Evolutionary conservation across 257 asterid species (phyloP), one percentile per base, ranked within the genome.

Genomic region (Fraxinus quadrangulata): DNA sequence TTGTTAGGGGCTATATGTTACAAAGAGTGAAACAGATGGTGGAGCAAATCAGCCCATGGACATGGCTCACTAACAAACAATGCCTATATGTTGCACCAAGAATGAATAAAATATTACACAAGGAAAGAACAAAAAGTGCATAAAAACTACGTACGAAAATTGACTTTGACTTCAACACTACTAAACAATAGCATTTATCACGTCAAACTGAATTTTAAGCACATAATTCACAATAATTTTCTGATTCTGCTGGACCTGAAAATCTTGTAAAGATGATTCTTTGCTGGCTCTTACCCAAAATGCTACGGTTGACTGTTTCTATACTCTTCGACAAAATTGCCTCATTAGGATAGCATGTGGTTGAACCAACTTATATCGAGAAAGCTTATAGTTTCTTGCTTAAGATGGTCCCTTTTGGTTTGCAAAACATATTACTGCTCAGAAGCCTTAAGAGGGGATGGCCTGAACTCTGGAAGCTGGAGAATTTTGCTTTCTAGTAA

Each of bases 331-430:
- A 34, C n/a, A 12, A 6, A 67, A 45, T 76, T 47, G 61, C 36
- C 54, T 56, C 56, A 70, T 51, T 69, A 54, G 75, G 65, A 51
- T 19, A 67, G 54, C 26, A 49, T 33, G 49, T 77, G 3, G 31
- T 69, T 31, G 31, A 21, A 61, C 6, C 13, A 8, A 21, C 23
- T 21, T 28, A 61, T 61, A 24, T 61, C 0, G 6, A 61, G 2
- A 10, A 9, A 61, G 68, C 13, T 8, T 61, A 31, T 24, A 61
- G 33, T 19, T 61, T 61, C 68, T 61, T 61, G 31, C 28, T 61
- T 9, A 2, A 1, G 13, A 23, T 23, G 31, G 33, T 61, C 68
- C 16, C 33, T 61, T 61, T 61, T 24, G 31, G 28, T 61, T 24
- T 9, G 33, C 68, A 2, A 7, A 21, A 21, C 33, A 61, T 61